These are phyloP conservation scores for Rhododendron ovatum DNA, from an alignment of 148 eudicot genomes.

Conservation along the genomic window DNA sequence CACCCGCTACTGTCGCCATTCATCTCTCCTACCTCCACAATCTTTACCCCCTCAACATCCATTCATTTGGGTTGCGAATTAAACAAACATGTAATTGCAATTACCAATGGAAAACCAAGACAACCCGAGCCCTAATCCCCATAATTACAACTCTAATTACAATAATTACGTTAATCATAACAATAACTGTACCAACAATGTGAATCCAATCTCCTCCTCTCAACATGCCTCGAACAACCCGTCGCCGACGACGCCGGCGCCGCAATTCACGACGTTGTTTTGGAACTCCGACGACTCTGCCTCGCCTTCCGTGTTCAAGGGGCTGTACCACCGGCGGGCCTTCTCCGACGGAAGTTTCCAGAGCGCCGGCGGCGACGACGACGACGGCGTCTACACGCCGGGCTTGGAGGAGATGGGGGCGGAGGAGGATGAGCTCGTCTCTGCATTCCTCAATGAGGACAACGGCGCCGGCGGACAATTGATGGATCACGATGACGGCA, in stretches of 20 bases:
- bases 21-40: too few relatives aligned
- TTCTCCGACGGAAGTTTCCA: conserved; percentile 40
- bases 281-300: neutral
- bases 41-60: neutral
- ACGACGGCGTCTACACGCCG: conserved; percentile 37
- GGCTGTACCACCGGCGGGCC: conserved; percentile 44
- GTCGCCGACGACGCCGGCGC: neutral
- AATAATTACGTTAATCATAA: neutral
- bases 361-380: conserved; percentile 9
- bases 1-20: neutral
- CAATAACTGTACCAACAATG: neutral
- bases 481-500: conserved; percentile 8
- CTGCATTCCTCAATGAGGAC: conserved; percentile 34
- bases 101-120: conserved; percentile 6
- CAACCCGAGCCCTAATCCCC: neutral
- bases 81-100: neutral
- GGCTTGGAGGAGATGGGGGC: conserved; percentile 28
- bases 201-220: neutral
- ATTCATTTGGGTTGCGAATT: neutral
- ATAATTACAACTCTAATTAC: neutral
- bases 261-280: neutral
- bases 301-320: conserved; percentile 22
- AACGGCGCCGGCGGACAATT: neutral
- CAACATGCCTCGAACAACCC: neutral
- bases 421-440: conserved; percentile 46